phyloP scores from a whole-genome alignment of 257 asterid genomes.

The Fraxinus excelsior region DNA sequence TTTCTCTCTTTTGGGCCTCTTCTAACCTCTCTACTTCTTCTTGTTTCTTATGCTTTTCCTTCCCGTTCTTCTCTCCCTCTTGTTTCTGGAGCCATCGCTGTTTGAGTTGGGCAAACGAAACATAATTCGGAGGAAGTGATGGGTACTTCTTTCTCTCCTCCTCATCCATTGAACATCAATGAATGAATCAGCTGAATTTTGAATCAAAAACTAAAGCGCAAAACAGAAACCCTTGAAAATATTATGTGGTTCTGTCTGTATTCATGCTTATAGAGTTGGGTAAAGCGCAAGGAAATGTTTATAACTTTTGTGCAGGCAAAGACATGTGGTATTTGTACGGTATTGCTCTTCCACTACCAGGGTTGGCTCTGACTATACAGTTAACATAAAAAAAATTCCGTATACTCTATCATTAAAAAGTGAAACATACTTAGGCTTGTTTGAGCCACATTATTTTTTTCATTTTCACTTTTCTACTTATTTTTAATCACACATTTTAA shows the following conservation, averaged over 20 bases:
- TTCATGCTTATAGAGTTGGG: neutral
- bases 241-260: neutral
- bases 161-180: slow-evolving; percentile 31
- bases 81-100: slow-evolving; percentile 62
- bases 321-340: neutral
- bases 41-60: slow-evolving; percentile 21
- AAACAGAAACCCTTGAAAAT: neutral
- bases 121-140: slow-evolving; percentile 64
- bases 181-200: neutral
- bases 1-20: slow-evolving; percentile 8
- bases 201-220: neutral
- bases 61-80: slow-evolving; percentile 29
- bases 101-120: slow-evolving; percentile 56
- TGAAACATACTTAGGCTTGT: too few relatives aligned
- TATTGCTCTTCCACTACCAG: too few relatives aligned
- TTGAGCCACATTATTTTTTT: too few relatives aligned
- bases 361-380: too few relatives aligned
- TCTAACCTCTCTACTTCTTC: slow-evolving; percentile 15
- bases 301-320: neutral
- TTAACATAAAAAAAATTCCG: too few relatives aligned
- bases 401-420: too few relatives aligned
- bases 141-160: slow-evolving; percentile 28
- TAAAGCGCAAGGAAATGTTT: neutral
- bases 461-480: too few relatives aligned
- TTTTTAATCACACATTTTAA: too few relatives aligned